These are phyloP conservation scores for Apiospora sp. DNA, from an alignment of 2,329 filamentous ascomycete species.

Conservation along the genomic window DNA sequence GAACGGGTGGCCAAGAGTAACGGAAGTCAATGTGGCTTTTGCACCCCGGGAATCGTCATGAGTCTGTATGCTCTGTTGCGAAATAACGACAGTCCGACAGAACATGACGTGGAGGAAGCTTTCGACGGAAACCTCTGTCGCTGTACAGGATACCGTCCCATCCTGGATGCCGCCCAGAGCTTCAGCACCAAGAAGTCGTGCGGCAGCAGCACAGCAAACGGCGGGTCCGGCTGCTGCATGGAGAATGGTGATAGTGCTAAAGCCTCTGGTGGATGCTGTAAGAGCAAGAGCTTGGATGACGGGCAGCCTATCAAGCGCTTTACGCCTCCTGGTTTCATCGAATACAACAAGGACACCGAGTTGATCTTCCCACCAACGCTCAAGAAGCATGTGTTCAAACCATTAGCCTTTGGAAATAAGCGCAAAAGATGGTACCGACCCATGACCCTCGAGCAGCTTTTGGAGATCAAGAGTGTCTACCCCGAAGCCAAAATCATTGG, in stretches of 20 bases:
- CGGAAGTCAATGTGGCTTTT: conserved; percentile 94
- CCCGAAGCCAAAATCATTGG: conserved; percentile 93
- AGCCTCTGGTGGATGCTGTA: conserved; percentile 71
- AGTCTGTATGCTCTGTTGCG: conserved; percentile 91
- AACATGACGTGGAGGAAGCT: conserved; percentile 90
- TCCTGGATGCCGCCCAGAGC: conserved; percentile 91
- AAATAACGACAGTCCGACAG: conserved; percentile 79
- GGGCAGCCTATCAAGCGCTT: conserved; percentile 71
- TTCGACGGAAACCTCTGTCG: conserved; percentile 97
- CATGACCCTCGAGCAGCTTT: conserved; percentile 82
- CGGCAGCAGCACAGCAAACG: conserved; percentile 57
- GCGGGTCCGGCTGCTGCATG: conserved; percentile 75
- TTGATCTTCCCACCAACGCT: conserved; percentile 91
- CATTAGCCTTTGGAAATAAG: conserved; percentile 92
- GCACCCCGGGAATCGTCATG: conserved; percentile 98
- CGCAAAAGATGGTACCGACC: conserved; percentile 93
- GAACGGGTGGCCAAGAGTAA: conserved; percentile 91
- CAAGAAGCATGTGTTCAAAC: conserved; percentile 81
- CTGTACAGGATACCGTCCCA: conserved; percentile 94
- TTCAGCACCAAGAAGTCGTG: conserved; percentile 68
- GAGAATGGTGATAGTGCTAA: conserved; percentile 58
- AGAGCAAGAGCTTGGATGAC: conserved; percentile 60
- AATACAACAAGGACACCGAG: conserved; percentile 92
- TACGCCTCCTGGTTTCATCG: conserved; percentile 88
- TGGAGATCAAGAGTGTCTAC: conserved; percentile 88